Evolutionary conservation across 345 rosid species (phyloP), one percentile per base, ranked within the genome.

Genomic region (Salix exigua): DNA sequence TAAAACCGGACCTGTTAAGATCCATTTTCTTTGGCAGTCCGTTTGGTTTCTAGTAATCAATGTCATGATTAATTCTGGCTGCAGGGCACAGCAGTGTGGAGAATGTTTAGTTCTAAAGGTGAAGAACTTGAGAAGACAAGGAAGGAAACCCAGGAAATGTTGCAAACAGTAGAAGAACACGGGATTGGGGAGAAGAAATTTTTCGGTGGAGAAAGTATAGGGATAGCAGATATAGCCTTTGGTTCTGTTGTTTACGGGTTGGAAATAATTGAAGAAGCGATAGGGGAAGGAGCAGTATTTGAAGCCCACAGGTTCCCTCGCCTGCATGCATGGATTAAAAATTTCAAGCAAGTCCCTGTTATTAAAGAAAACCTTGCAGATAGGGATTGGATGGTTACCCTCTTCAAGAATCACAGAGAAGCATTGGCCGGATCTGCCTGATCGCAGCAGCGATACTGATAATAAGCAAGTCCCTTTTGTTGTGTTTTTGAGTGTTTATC

Each of bases 221-320:
- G 48, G 33, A 68, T 68, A 10, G 72, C 30, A 16, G 72, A 68
- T 53, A 70, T 48, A 44, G 73, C 60, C 31, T 46, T 70, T 18
- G 8, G 61, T 28, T 6, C 60, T 3, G 30, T 48, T 70, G 13
- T 28, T 25, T 17, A 6, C 25, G 48, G 35, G 37, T 25, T 70
- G 73, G 25, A 23, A 70, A 0, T 28, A 6, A 28, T 70, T 14
- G 38, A 70, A 28, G 55, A 48, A 11, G 6, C 2, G 3, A 5
- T 18, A 48, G 73, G 73, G 38, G 7, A 23, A 2, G 18, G 18
- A 70, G 16, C 40, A 17, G 19, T 70, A 44, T 58, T 58, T 58
- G 73, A 70, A 26, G 60, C 73, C 10, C 31, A 48, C 4, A 28
- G 48, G 35, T 70, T 70, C 33, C 73, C 60, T 70, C 60, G 58